Evolutionary conservation across 2,329 filamentous ascomycete species (phyloP).

Genomic region (Fusarium incarnatum): DNA sequence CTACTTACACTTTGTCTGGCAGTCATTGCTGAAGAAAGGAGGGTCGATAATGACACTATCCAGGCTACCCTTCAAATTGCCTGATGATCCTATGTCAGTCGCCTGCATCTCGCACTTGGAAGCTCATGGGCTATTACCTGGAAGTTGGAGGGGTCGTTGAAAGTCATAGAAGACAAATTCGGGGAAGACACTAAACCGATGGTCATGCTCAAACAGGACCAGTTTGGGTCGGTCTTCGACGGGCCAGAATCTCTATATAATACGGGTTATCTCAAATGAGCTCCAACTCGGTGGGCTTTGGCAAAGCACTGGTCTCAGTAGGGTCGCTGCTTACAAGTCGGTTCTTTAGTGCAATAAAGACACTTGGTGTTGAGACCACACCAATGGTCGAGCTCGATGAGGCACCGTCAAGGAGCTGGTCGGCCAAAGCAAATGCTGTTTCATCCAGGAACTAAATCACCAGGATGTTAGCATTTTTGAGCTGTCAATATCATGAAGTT

Average conservation of each 20-base stretch:
- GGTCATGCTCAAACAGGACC: slow-evolving; percentile 78
- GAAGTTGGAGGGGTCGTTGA: slow-evolving; percentile 73
- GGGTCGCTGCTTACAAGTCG: slow-evolving; percentile 57
- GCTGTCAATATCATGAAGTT: slow-evolving; percentile 40
- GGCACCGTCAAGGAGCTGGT: slow-evolving; percentile 72
- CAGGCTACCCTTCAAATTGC: slow-evolving; percentile 69
- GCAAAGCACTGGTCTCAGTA: neutral
- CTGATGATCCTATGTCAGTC: slow-evolving; percentile 45
- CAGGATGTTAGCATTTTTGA: slow-evolving; percentile 15
- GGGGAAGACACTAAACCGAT: slow-evolving; percentile 77
- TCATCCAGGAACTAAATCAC: slow-evolving; percentile 74
- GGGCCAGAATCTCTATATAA: slow-evolving; percentile 36
- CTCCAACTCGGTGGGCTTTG: neutral
- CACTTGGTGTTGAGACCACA: slow-evolving; percentile 79
- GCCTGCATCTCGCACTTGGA: neutral
- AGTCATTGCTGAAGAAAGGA: slow-evolving; percentile 83
- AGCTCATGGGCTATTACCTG: slow-evolving; percentile 55
- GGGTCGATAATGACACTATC: slow-evolving; percentile 81
- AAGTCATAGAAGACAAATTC: slow-evolving; percentile 84
- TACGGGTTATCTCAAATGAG: slow-evolving; percentile 3
- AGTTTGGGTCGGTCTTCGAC: slow-evolving; percentile 62
- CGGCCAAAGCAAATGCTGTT: slow-evolving; percentile 73
- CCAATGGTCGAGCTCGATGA: slow-evolving; percentile 70
- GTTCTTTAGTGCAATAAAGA: slow-evolving; percentile 82
- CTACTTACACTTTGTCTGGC: slow-evolving; percentile 77